These are phyloP conservation scores for Plantago lanceolata DNA, from an alignment of 305 asterid species.

Conservation along the genomic window DNA sequence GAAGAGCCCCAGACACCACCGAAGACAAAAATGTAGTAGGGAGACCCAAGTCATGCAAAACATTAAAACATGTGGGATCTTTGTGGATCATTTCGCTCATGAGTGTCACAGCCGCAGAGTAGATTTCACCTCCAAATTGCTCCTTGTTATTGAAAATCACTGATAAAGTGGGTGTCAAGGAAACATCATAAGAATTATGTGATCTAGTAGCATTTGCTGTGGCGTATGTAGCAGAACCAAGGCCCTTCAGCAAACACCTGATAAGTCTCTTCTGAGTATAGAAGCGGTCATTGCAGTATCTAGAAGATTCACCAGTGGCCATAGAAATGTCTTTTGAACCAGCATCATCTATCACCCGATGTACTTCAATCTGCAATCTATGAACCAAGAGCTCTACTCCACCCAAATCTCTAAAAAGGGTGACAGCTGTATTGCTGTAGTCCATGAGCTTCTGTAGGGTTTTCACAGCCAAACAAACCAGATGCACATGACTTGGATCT, in stretches of 20 bases:
- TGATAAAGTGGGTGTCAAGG: slow-evolving; percentile 73
- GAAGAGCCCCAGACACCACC: slow-evolving; percentile 67
- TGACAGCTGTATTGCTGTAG: slow-evolving; percentile 88
- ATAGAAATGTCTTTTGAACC: slow-evolving; percentile 50
- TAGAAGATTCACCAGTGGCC: slow-evolving; percentile 51
- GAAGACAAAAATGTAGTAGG: slow-evolving; percentile 81
- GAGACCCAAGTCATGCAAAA: slow-evolving; percentile 83
- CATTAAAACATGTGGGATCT: slow-evolving; percentile 84
- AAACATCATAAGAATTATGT: slow-evolving; percentile 68
- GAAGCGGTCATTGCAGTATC: slow-evolving; percentile 38
- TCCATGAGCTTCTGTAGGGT: slow-evolving; percentile 96
- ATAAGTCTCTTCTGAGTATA: slow-evolving; percentile 71
- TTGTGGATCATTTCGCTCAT: slow-evolving; percentile 98
- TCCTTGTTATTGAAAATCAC: slow-evolving; percentile 77
- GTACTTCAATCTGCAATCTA: slow-evolving; percentile 86
- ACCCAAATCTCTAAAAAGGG: slow-evolving; percentile 89
- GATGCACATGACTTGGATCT: slow-evolving; percentile 70
- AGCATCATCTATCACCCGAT: slow-evolving; percentile 58
- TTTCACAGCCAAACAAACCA: slow-evolving; percentile 88
- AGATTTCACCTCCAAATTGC: slow-evolving; percentile 87
- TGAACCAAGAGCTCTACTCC: slow-evolving; percentile 91
- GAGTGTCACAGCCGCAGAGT: slow-evolving; percentile 81
- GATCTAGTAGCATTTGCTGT: slow-evolving; percentile 69
- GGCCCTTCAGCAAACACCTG: slow-evolving; percentile 81
- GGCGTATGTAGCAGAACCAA: slow-evolving; percentile 93